Percentiles rank a stretch among this genome's conserved stretches.
phyloP scores from a whole-genome alignment of 495 filamentous ascomycete genomes.

The Aspergillus carlsbadensis region DNA sequence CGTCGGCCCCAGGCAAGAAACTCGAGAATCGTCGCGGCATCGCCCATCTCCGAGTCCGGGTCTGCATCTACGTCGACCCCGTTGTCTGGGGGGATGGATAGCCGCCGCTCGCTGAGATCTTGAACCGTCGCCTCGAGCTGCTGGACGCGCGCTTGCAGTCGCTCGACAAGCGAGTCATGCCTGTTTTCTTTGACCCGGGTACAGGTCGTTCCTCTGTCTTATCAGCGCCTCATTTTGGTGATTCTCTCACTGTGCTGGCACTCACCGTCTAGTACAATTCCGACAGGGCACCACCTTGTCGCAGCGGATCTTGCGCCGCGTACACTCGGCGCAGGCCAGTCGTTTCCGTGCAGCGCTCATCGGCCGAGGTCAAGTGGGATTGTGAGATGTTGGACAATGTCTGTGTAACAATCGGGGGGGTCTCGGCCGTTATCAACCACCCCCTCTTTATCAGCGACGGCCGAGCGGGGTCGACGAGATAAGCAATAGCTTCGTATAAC shows the following conservation, averaged over 20 bases:
- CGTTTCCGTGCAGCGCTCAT: conserved; percentile 1
- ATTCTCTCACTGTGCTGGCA: too few relatives aligned
- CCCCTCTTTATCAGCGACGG: not conserved
- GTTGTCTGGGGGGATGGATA: not conserved
- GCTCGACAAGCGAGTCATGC: conserved; percentile 11
- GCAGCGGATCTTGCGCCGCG: conserved; percentile 5
- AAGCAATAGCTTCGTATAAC: not conserved
- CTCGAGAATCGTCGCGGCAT: conserved; percentile 6
- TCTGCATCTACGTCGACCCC: not conserved
- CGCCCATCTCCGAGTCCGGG: not conserved
- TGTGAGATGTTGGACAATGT: not conserved
- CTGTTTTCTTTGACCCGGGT: not conserved
- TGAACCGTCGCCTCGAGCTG: conserved; percentile 18
- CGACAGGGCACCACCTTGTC: conserved; percentile 11
- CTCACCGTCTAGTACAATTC: not conserved
- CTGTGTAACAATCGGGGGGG: not conserved
- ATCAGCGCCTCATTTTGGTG: not conserved
- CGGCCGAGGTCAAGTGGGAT: not conserved
- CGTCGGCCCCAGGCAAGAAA: conserved; percentile 7
- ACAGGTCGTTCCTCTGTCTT: conserved; percentile 1
- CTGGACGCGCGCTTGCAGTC: conserved; percentile 21
- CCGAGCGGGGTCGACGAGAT: not conserved
- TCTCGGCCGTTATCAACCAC: not conserved
- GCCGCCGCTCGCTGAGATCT: conserved; percentile 8
- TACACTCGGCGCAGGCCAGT: conserved; percentile 7